Evolutionary conservation across 2,329 filamentous ascomycete genomes (phyloP).

Genomic region (Calycina herbarum): DNA sequence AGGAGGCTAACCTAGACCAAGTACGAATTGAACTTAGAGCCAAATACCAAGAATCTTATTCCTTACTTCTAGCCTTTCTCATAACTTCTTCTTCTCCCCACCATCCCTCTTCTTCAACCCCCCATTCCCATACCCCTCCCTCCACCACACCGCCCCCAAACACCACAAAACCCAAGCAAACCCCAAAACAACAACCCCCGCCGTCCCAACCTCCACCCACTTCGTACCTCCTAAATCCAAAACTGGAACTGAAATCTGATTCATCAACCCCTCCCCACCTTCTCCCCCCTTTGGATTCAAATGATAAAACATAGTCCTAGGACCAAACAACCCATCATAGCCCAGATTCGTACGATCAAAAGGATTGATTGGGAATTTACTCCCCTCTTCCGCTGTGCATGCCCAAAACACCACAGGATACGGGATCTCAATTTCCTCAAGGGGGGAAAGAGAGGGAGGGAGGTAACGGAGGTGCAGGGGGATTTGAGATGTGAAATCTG

Average conservation of each 20-base stretch:
- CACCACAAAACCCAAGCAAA: slow-evolving; percentile 68
- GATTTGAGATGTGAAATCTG: slow-evolving; percentile 64
- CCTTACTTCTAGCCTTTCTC: slow-evolving; percentile 5
- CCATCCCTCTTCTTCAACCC: slow-evolving; percentile 7
- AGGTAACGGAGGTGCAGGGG: slow-evolving; percentile 88
- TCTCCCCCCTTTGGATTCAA: slow-evolving; percentile 48
- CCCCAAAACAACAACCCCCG: slow-evolving; percentile 58
- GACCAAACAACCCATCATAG: slow-evolving; percentile 78
- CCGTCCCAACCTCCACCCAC: slow-evolving; percentile 56
- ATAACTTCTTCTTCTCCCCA: slow-evolving; percentile 27
- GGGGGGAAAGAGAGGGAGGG: slow-evolving; percentile 47
- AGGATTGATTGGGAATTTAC: slow-evolving; percentile 72
- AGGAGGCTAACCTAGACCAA: no score
- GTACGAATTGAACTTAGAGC: no score
- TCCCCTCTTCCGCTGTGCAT: slow-evolving; percentile 65
- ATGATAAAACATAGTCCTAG: slow-evolving; percentile 82
- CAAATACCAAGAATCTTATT: no score
- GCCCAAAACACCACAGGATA: slow-evolving; percentile 91
- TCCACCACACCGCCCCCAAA: slow-evolving; percentile 31
- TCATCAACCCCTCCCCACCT: slow-evolving; percentile 45
- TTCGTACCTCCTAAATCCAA: slow-evolving; percentile 53
- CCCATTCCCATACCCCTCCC: slow-evolving; percentile 28
- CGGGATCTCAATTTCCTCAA: slow-evolving; percentile 55
- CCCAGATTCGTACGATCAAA: slow-evolving; percentile 86
- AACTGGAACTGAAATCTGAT: slow-evolving; percentile 63